Evolutionary conservation across 768 basidiomycete species (phyloP).

Genomic region (Pisolithus tinctorius): DNA sequence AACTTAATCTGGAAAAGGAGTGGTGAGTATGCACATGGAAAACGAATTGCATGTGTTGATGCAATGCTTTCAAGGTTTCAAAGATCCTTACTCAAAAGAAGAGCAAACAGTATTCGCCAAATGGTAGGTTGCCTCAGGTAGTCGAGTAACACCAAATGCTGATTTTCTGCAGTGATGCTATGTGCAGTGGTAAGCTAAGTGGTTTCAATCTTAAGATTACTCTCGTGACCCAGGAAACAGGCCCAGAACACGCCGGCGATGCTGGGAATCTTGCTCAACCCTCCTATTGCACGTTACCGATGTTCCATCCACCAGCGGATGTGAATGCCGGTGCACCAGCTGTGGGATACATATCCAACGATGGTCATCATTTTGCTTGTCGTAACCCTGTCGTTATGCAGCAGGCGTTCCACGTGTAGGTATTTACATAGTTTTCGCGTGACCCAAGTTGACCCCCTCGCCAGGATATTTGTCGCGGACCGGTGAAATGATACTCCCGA

Average conservation of each 20-base stretch:
- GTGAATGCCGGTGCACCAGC: conserved; percentile 27
- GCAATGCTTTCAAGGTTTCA: conserved; percentile 39
- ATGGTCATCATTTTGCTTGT: conserved; percentile 47
- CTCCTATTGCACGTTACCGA: conserved; percentile 44
- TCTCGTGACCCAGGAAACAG: conserved; percentile 19
- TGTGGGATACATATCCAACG: conserved; percentile 45
- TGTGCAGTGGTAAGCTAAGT: conserved; percentile 35
- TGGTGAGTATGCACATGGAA: conserved; percentile 27
- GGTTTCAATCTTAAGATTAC: neutral
- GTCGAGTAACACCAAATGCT: neutral
- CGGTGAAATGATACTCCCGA: conserved; percentile 22
- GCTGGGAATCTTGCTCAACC: conserved; percentile 32
- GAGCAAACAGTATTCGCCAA: conserved; percentile 47
- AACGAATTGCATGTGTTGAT: neutral
- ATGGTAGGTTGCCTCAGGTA: conserved; percentile 36
- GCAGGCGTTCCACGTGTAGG: conserved; percentile 51
- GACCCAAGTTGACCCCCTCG: conserved; percentile 2
- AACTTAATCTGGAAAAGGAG: conserved; percentile 50
- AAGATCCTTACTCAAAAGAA: conserved; percentile 57
- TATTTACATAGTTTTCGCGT: conserved; percentile 1
- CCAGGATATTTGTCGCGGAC: conserved; percentile 49
- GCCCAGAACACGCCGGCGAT: conserved; percentile 38
- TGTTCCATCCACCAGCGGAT: conserved; percentile 37
- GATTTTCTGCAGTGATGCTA: conserved; percentile 30
- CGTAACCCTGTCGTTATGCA: conserved; percentile 41